Base-by-base conservation (phyloP, 768 basidiomycete species). In the Lactifluus rugatus region DNA sequence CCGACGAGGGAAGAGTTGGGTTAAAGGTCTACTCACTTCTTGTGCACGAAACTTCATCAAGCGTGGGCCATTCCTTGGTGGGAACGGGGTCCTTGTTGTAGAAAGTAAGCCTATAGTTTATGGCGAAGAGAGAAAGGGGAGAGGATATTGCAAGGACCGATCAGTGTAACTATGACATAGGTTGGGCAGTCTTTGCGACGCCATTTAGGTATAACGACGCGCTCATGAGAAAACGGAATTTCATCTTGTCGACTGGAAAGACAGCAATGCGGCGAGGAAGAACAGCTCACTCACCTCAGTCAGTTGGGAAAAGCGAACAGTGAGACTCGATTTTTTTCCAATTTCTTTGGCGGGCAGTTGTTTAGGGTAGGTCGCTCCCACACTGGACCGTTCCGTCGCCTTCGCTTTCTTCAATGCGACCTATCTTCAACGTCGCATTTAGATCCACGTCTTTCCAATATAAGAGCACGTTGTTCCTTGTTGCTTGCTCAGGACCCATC, bases 131-230 rank as follows among this genome's bases (percentile, higher is more conserved):
- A 39, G 37, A 6, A 41, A 34, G 60, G 62, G 66, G 49, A 48
- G 28, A 36, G 42, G 62, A 57, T 37, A 57, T 62, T n/a, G 19
- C 5, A 37, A 63, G 50, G 72, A 78, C 79, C 74, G 77, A 80
- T 89, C 87, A 89, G 87, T 84, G 87, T 89, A 89, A 89, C 87
- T 88, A 89, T 89, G 87, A 89, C 87, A 85, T 79, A 75, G 9
- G 11, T 42, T 32, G 7, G 6, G 16, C 69, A 70, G 75, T 73
- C 85, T 82, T 77, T 62, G 81, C 71, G 67, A 70, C 75, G 70
- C 71, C 68, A 71, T 74, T 76, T 74, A 78, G 79, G 81, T 81
- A 71, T 74, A 68, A 64, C 70, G 69, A 69, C 70, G 73, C 74
- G 72, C 82, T 83, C 79, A 72, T 74, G 65, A 58, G 67, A 70